Base-by-base conservation (phyloP, 768 basidiomycete genomes). In the Mycena crocata region DNA sequence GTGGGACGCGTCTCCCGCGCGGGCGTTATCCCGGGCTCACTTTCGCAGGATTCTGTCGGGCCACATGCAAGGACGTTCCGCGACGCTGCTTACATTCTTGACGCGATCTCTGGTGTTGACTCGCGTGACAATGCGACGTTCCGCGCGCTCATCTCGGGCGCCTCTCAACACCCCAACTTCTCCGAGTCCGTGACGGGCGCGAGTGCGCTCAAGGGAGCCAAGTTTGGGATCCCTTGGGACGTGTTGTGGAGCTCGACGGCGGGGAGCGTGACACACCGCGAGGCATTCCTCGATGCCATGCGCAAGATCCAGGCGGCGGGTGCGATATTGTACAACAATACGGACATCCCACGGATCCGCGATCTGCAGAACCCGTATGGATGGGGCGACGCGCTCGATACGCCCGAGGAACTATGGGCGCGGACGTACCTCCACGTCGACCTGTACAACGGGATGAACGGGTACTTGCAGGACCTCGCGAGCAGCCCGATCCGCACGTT, bases 1-100 rank as follows among this genome's bases (percentile, higher is more conserved):
- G 83, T 89, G 23, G 89, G 88, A 0, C 73, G 88, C 34, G 87
- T 86, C 8, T 89, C 87, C 14, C 80, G 87, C 19, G 85, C 86
- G 19, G 88, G 87, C 72, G 88, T 89, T 2, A 76, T 89, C 37
- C 89, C 89, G 2, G 86, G 87, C 6, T 87, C 86, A 1, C 75
- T 76, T 21, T 82, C 87, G 65, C 87, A 87, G 74, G 89, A 90
- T 66, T 84, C 87, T 1, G 81, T 89, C 6, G 88, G 88, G 0
- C 62, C 62, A 8, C 62, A 49, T 31, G 62, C 55, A 2, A 46
- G 55, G 21, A 57, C 55, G 5, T 56, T 64, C 37, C 54, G 54
- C 23, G 46, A 51, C 31, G 55, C 62, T 14, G 55, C 62, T 2
- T 62, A 62, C 19, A 48, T 62, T 26, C 52, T 62, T 26, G 61